phyloP scores from a whole-genome alignment of 306 rosid genomes.

The Delonix regia region DNA sequence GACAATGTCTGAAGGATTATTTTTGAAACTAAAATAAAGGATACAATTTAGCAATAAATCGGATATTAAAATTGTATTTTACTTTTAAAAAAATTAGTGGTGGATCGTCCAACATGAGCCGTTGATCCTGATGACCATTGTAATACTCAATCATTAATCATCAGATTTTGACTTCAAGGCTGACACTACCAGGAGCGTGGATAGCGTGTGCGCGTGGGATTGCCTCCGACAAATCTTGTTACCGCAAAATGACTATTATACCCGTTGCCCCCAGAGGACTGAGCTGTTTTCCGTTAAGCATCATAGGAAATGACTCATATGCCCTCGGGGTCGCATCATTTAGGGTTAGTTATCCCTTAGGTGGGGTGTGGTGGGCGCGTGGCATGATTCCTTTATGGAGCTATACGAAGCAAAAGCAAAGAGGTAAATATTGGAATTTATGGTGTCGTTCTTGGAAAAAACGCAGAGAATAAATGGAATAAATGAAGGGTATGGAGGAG shows the following conservation, averaged over 20 bases:
- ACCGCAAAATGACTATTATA: not conserved
- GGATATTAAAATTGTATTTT: too few relatives aligned
- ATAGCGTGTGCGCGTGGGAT: constrained; percentile 33
- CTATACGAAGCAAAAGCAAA: not conserved
- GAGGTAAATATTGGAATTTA: constrained; percentile 20
- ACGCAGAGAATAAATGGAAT: too few relatives aligned
- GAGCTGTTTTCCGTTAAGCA: not conserved
- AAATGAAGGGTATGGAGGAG: not conserved
- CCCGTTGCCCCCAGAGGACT: not conserved
- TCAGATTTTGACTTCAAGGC: not conserved
- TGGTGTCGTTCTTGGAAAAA: constrained; percentile 8
- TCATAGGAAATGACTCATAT: not conserved
- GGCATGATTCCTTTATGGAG: not conserved
- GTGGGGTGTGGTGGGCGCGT: constrained; percentile 13
- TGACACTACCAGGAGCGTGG: constrained; percentile 31
- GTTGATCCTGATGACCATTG: not conserved
- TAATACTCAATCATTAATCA: too few relatives aligned
- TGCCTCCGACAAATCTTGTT: constrained; percentile 23
- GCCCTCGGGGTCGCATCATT: not conserved
- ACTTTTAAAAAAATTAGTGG: too few relatives aligned
- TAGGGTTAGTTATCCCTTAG: not conserved
- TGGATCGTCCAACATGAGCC: not conserved
- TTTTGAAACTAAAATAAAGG: too few relatives aligned
- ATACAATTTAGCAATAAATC: too few relatives aligned
- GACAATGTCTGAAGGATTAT: too few relatives aligned